Percentiles rank a stretch among this genome's conserved stretches.
phyloP scores from a whole-genome alignment of 192 early-diverging fungal genomes.

The Gamsiella multidivaricata region DNA sequence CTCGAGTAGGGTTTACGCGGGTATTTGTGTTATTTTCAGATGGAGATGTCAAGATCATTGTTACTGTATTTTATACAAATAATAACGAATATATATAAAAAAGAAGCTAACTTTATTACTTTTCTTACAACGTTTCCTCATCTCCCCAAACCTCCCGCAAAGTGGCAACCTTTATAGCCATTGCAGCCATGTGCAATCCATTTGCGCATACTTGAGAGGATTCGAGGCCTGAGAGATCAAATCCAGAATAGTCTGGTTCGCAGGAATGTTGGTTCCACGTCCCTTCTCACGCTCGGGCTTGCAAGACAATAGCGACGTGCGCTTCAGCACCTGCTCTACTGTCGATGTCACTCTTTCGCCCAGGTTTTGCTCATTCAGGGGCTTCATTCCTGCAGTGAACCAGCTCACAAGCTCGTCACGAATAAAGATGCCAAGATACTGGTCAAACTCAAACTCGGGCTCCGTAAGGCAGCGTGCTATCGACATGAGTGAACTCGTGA shows the following conservation, averaged over 20 bases:
- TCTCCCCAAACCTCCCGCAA: too few species aligned
- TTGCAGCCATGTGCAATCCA: constrained; percentile 95
- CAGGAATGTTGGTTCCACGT: constrained; percentile 58
- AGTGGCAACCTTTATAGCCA: constrained; percentile 88
- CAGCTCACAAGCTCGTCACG: constrained; percentile 92
- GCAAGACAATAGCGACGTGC: constrained; percentile 76
- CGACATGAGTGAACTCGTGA: constrained; percentile 85
- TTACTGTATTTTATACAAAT: too few species aligned
- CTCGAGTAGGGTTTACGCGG: too few species aligned
- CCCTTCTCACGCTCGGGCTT: constrained; percentile 80
- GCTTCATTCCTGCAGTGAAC: constrained; percentile 71
- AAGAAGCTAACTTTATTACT: too few species aligned
- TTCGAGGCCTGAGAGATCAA: constrained; percentile 91
- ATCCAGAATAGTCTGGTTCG: constrained; percentile 90
- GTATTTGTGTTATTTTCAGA: too few species aligned
- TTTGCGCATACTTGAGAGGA: constrained; percentile 92
- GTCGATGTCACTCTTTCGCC: constrained; percentile 77
- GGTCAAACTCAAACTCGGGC: constrained; percentile 89
- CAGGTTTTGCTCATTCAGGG: constrained; percentile 70
- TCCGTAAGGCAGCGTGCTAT: constrained; percentile 86
- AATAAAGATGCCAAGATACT: constrained; percentile 94
- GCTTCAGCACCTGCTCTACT: constrained; percentile 76
- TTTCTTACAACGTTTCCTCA: too few species aligned
- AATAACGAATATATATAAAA: too few species aligned
- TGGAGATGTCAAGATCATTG: too few species aligned